Evolutionary conservation across 345 rosid genomes (phyloP).

Genomic region (Hibiscus tridactylites): DNA sequence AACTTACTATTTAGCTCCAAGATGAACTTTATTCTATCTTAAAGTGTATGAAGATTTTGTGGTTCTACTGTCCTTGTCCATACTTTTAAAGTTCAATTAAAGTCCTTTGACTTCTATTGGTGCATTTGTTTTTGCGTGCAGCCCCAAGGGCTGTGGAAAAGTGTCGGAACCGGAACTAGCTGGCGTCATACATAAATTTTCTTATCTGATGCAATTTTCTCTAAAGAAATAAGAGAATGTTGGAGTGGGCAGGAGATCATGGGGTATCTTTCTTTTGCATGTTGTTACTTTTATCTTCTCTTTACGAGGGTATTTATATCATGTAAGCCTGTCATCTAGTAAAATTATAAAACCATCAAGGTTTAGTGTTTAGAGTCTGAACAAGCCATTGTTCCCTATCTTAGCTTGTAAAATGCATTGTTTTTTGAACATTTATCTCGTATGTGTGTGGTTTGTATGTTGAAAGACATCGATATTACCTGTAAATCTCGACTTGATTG

Average conservation of each 20-base stretch:
- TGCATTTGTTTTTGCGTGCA: slow-evolving; percentile 17
- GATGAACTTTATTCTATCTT: not conserved
- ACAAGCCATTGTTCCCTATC: slow-evolving; percentile 19
- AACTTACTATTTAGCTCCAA: not conserved
- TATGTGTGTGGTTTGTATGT: slow-evolving; percentile 14
- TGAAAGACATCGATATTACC: slow-evolving; percentile 14
- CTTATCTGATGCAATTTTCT: slow-evolving; percentile 14
- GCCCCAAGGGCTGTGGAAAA: slow-evolving; percentile 69
- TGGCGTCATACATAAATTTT: slow-evolving; percentile 2
- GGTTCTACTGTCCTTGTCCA: not conserved
- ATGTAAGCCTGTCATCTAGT: slow-evolving; percentile 1
- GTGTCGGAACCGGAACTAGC: slow-evolving; percentile 43
- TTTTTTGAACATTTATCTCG: slow-evolving; percentile 6
- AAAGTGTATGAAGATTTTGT: not conserved
- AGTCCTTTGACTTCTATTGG: not conserved
- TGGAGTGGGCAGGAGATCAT: slow-evolving; percentile 27
- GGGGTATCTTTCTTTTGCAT: slow-evolving; percentile 13
- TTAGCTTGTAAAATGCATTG: slow-evolving; percentile 38
- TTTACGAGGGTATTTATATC: slow-evolving; percentile 11
- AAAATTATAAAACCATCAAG: slow-evolving; percentile 16
- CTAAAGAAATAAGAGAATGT: slow-evolving; percentile 2
- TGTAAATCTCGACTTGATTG: slow-evolving; percentile 9
- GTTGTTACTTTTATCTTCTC: slow-evolving; percentile 8
- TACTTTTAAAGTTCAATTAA: not conserved
- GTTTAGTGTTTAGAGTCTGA: slow-evolving; percentile 16